Evolutionary conservation across 441 rosid species (phyloP).

Genomic region (Croton setiger): DNA sequence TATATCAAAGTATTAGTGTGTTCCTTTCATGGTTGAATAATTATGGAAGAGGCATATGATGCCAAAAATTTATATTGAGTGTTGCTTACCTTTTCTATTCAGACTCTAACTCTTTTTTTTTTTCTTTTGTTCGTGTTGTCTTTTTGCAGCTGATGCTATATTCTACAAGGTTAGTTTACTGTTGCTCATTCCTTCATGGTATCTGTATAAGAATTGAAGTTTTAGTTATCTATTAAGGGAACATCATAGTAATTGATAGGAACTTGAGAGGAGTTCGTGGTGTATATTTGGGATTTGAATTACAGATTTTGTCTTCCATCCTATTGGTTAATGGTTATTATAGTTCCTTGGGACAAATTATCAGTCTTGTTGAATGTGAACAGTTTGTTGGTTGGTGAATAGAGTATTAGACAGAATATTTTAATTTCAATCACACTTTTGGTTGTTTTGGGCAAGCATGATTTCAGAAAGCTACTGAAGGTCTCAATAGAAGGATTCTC

Average conservation of each 20-base stretch:
- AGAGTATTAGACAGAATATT: background rate
- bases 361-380: conserved; percentile 1
- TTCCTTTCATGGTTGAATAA: background rate
- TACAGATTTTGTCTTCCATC: background rate
- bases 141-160: conserved; percentile 58
- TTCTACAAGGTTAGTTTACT: conserved; percentile 61
- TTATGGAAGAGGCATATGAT: background rate
- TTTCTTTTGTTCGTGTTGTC: background rate
- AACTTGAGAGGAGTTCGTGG: background rate
- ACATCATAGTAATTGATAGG: background rate
- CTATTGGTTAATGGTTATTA: background rate
- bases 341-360: conserved; percentile 8
- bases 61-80: background rate
- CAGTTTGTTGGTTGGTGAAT: background rate
- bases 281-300: background rate
- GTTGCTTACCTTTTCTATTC: background rate
- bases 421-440: background rate
- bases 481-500: conserved; percentile 5
- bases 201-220: conserved; percentile 1
- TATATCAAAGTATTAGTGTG: background rate
- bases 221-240: background rate
- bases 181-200: conserved; percentile 14
- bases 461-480: background rate
- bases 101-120: conserved; percentile 22
- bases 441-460: background rate